Base-by-base conservation (phyloP, 208 protist genomes). In the Crithidia acanthocephali region DNA sequence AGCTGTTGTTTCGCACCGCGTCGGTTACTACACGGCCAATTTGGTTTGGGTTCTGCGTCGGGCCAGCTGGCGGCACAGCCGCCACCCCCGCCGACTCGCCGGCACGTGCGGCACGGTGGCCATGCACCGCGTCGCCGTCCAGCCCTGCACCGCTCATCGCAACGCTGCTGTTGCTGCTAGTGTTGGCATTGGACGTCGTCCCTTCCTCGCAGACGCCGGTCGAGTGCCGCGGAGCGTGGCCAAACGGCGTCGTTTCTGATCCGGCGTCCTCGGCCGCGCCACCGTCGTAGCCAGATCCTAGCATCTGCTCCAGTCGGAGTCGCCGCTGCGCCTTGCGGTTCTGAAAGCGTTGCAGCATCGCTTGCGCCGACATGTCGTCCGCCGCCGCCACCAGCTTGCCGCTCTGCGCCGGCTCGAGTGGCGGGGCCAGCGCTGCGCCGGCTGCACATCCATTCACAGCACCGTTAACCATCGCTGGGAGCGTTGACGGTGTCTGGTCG, bases 31-130 rank as follows among this genome's bases (percentile, higher is more conserved):
- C 87, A n/a, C 85, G 71, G 22, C 90, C 90, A 32, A 95, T 88
- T 59, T 95, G 90, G 64, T 95, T 95, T 20, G 90, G 90, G 76
- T 95, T 95, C 27, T 64, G 61, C 32, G 57, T 62, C 4, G 62
- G 56, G 23, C 51, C 52, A 35, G 23, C 44, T 11, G 53, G 50
- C 13, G 35, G 33, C 18, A 62, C 9, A 51, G 11, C 22, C 22
- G 51, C n/a, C 6, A 1, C 22, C 9, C 20, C 10, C 15, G 25
- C 11, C 11, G 48, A 2, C 30, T 58, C 62, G 4, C 62, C 35
- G 9, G 7, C 33, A 10, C 62, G 62, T 4, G 33, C 32, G n/a
- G 50, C 5, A 25, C 62, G 48, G 35, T 68, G 62, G 5, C 33
- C 30, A 28, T 58, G 13, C 2, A 30, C 48, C 10, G 15, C 33